These are phyloP conservation scores for Rhazya stricta DNA, from an alignment of 257 asterid species.

Conservation along the genomic window DNA sequence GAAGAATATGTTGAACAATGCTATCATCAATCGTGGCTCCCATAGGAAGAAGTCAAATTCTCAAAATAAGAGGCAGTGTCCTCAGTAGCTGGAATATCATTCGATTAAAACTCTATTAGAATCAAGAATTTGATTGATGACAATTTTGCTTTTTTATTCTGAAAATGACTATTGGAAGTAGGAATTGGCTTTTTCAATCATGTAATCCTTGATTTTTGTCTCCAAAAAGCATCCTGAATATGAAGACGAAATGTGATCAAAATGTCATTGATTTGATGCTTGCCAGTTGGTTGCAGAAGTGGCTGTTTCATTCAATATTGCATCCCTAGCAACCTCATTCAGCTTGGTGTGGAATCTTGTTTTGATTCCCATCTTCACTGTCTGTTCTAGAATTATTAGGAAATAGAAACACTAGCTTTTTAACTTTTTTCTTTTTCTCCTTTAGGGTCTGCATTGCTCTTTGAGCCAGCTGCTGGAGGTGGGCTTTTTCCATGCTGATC, in stretches of 20 bases:
- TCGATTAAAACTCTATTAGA: background rate
- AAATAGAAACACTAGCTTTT: background rate
- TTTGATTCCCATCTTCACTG: background rate
- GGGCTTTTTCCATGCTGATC: conserved; percentile 98
- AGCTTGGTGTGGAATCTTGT: background rate
- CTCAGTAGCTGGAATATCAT: background rate
- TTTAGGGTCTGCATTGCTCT: conserved; percentile 87
- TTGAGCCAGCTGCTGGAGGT: conserved; percentile 94
- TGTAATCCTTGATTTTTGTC: background rate
- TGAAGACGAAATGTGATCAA: background rate
- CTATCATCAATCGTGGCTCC: background rate
- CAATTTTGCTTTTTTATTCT: background rate
- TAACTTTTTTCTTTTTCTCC: conserved; percentile 2
- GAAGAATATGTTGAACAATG: background rate
- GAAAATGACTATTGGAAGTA: background rate
- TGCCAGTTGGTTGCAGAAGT: background rate
- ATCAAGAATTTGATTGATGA: background rate
- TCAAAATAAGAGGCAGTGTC: background rate
- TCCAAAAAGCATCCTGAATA: background rate
- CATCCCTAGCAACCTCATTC: background rate
- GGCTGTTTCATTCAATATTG: background rate
- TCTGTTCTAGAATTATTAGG: background rate
- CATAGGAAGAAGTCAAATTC: background rate
- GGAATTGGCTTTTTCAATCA: background rate
- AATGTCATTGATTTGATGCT: background rate